phyloP scores from a whole-genome alignment of 805 yeast genomes.

The Tetrapisispora arboricola region DNA sequence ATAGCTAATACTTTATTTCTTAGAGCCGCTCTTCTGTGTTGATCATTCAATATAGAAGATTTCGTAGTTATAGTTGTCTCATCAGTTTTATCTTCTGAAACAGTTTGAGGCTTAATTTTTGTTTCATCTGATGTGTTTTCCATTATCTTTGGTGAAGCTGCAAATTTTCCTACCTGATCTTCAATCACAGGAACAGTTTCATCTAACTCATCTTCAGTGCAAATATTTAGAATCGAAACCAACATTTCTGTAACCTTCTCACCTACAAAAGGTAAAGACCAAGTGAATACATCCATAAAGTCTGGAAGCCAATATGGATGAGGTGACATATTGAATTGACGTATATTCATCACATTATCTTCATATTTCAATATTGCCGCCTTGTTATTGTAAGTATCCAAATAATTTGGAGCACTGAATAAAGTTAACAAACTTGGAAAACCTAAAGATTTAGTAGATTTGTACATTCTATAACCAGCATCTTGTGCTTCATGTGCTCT shows the following conservation, averaged over 20 bases:
- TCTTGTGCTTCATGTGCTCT: constrained; percentile 98
- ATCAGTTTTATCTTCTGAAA: constrained; percentile 2
- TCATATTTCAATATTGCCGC: constrained; percentile 93
- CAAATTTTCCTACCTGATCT: constrained; percentile 27
- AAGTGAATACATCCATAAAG: constrained; percentile 93
- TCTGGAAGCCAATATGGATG: constrained; percentile 97
- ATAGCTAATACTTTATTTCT: constrained; percentile 88
- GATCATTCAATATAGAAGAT: constrained; percentile 19
- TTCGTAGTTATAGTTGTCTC: constrained; percentile 3
- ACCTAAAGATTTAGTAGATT: constrained; percentile 69
- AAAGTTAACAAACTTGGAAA: constrained; percentile 85
- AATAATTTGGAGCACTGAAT: constrained; percentile 91
- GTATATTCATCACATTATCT: constrained; percentile 83
- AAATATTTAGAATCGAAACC: constrained; percentile 78
- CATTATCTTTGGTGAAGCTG: background rate
- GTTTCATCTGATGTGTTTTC: background rate
- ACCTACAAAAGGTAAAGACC: constrained; percentile 97
- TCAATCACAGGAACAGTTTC: constrained; percentile 44
- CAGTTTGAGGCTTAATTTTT: background rate
- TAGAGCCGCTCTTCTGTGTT: constrained; percentile 41
- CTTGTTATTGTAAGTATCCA: constrained; percentile 86
- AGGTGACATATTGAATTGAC: constrained; percentile 86
- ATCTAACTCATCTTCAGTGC: constrained; percentile 89
- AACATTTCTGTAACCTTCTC: constrained; percentile 92
- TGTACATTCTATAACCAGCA: constrained; percentile 92